Percentiles rank a stretch among this genome's conserved stretches.
Conservation (phyloP, 345 rosid species). For the Ceriops decandra region DNA sequence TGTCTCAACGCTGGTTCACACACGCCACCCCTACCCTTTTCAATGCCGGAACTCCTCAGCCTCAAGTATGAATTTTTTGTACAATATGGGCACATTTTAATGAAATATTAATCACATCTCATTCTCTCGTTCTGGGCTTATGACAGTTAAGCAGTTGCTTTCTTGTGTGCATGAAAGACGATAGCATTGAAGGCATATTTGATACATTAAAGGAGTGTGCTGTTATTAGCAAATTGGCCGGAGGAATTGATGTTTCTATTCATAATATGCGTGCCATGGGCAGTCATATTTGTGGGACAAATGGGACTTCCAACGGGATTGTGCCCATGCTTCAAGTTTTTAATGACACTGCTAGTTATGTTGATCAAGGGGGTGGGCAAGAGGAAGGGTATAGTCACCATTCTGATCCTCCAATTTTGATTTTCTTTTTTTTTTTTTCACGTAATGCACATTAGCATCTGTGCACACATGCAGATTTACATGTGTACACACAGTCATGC, state of each 20-base stretch:
- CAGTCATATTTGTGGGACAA: slow-evolving; percentile 58
- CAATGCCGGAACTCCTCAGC: slow-evolving; percentile 78
- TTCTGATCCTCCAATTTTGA: not conserved
- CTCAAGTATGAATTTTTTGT: slow-evolving; percentile 42
- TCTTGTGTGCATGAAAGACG: slow-evolving; percentile 82
- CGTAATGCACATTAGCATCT: not conserved
- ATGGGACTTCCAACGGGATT: slow-evolving; percentile 72
- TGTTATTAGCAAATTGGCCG: slow-evolving; percentile 81
- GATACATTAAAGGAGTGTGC: slow-evolving; percentile 91
- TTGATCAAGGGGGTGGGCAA: slow-evolving; percentile 85
- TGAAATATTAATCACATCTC: not conserved
- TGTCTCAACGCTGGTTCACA: slow-evolving; percentile 90
- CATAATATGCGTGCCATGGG: slow-evolving; percentile 74
- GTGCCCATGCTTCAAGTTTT: slow-evolving; percentile 75
- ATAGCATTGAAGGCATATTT: slow-evolving; percentile 84
- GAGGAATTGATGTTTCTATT: slow-evolving; percentile 83
- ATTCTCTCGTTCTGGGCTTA: not conserved
- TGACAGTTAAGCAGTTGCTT: slow-evolving; percentile 84
- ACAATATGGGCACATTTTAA: not conserved
- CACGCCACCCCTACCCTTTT: slow-evolving; percentile 92
- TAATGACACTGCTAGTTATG: slow-evolving; percentile 72
- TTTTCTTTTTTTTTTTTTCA: not conserved
- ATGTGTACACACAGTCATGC: too few species aligned
- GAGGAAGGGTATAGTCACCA: slow-evolving; percentile 50
- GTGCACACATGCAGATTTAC: not conserved